Base-by-base conservation (phyloP, 106 monocot species). In the Dioscorea zingiberensis region DNA sequence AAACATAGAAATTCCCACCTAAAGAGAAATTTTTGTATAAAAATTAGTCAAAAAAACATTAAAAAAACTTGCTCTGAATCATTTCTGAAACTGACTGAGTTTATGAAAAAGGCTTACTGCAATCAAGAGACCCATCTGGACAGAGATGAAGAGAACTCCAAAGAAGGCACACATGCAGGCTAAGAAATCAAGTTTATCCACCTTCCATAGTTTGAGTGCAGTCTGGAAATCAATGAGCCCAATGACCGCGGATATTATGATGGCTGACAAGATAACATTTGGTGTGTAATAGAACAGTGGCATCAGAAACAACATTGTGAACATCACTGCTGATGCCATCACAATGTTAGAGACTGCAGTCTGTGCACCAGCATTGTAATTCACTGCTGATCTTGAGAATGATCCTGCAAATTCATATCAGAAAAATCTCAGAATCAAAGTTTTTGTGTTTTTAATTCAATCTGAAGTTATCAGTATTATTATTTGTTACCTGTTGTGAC, bases 201-300 rank as follows among this genome's bases (percentile, higher is more conserved):
- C 86, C 72, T 86, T 86, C 90, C 86, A 90, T n/a, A 90, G 74
- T 48, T 45, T 56, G 18, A 70, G 5, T 5, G 74, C 73, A 3
- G 72, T 82, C 9, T 25, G 45, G 51, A 73, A 63, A 55, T 90
- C 85, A 29, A 90, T 86, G 54, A 86, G 80, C 1, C 90, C 55
- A 32, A 55, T 67, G 27, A 55, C 32, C 29, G 67, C 55, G 13
- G 51, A 22, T 17, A 54, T 30, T 14, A 55, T 54, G 29, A 80
- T 69, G 11, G 80, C 80, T 3, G 80, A 74, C 12, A 90, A 63
- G 55, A 86, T 76, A 3, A 90, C 80, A 32, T 80, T 83, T n/a
- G 90, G 90, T 6, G 90, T 90, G 80, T 83, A 82, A 54, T 79
- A 75, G 67, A 90, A 90, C 51, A 86, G 60, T 16, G 90, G 90